These are phyloP conservation scores for Neofusicoccum parvum DNA, from an alignment of 2,329 filamentous ascomycete species.

Conservation along the genomic window DNA sequence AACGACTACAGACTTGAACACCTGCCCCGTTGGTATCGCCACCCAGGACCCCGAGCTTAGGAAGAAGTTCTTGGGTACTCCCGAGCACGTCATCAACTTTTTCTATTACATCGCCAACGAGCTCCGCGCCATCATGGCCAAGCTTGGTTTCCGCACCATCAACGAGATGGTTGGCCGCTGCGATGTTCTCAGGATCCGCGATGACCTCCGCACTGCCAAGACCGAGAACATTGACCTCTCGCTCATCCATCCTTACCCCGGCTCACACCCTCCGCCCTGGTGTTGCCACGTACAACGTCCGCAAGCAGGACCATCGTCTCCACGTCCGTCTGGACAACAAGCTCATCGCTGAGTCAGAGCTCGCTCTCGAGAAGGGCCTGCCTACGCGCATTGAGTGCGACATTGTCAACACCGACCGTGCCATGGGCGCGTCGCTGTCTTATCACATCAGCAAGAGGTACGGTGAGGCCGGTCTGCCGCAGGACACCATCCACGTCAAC, in stretches of 20 bases:
- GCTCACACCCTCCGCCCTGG: slow-evolving; percentile 94
- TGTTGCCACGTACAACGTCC: slow-evolving; percentile 95
- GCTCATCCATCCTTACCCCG: slow-evolving; percentile 86
- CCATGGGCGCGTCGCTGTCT: slow-evolving; percentile 88
- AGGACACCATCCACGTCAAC: slow-evolving; percentile 94
- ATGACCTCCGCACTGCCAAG: slow-evolving; percentile 85
- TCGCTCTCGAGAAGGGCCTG: slow-evolving; percentile 91
- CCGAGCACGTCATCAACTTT: slow-evolving; percentile 98
- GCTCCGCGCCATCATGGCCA: slow-evolving; percentile 94
- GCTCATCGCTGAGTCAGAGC: slow-evolving; percentile 90
- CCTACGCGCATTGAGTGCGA: slow-evolving; percentile 94
- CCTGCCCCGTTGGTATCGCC: slow-evolving; percentile 89
- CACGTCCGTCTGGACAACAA: slow-evolving; percentile 96
- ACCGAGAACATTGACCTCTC: slow-evolving; percentile 92
- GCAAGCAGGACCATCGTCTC: slow-evolving; percentile 94
- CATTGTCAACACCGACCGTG: slow-evolving; percentile 94
- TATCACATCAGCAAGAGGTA: slow-evolving; percentile 95
- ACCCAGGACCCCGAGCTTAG: slow-evolving; percentile 93
- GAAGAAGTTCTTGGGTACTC: slow-evolving; percentile 90
- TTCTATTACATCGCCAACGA: slow-evolving; percentile 98
- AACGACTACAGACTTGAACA: slow-evolving; percentile 55
- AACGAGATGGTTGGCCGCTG: slow-evolving; percentile 98
- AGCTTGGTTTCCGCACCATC: slow-evolving; percentile 89
- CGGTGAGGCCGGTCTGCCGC: slow-evolving; percentile 82
- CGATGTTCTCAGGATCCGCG: slow-evolving; percentile 81